Percentiles rank a stretch among this genome's conserved stretches.
Evolutionary conservation across 768 basidiomycete species (phyloP).

Genomic region (Trametes coccinea): DNA sequence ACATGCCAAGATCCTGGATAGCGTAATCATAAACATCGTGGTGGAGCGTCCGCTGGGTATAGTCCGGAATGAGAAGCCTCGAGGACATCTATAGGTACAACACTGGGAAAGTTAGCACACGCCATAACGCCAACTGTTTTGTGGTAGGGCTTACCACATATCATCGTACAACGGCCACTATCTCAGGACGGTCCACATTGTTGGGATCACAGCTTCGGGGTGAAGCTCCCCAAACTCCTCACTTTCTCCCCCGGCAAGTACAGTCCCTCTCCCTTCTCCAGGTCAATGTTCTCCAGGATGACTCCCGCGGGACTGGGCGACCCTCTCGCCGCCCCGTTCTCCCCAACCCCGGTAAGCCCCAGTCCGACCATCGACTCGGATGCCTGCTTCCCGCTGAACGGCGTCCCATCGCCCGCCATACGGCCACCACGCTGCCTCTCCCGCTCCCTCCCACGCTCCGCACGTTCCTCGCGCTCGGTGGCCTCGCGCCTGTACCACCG

Average conservation of each 20-base stretch:
- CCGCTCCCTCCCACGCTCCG: conserved; percentile 15
- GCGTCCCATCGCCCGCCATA: conserved; percentile 7
- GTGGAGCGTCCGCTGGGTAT: too few relatives aligned
- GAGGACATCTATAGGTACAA: too few relatives aligned
- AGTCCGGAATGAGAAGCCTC: too few relatives aligned
- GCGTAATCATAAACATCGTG: too few relatives aligned
- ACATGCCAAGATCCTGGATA: too few relatives aligned
- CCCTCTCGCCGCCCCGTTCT: conserved; percentile 4
- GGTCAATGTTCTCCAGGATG: conserved; percentile 21
- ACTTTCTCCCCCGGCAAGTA: conserved; percentile 18
- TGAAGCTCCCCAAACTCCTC: conserved; percentile 5
- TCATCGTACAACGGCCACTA: neutral
- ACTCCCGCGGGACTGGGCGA: conserved; percentile 16
- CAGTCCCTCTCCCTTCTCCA: conserved; percentile 25
- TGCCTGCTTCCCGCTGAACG: conserved; percentile 13
- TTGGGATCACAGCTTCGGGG: conserved; percentile 21
- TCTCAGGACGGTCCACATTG: neutral
- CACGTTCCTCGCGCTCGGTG: conserved; percentile 2
- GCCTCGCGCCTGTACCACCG: conserved; percentile 11
- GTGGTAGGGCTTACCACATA: neutral
- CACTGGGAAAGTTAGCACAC: too few relatives aligned
- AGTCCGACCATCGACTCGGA: conserved; percentile 23
- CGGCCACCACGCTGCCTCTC: conserved; percentile 13
- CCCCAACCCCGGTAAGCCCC: conserved; percentile 21
- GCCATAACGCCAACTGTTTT: too few relatives aligned